phyloP scores from a whole-genome alignment of 768 basidiomycete species.

The Infundibulicybe gibba region DNA sequence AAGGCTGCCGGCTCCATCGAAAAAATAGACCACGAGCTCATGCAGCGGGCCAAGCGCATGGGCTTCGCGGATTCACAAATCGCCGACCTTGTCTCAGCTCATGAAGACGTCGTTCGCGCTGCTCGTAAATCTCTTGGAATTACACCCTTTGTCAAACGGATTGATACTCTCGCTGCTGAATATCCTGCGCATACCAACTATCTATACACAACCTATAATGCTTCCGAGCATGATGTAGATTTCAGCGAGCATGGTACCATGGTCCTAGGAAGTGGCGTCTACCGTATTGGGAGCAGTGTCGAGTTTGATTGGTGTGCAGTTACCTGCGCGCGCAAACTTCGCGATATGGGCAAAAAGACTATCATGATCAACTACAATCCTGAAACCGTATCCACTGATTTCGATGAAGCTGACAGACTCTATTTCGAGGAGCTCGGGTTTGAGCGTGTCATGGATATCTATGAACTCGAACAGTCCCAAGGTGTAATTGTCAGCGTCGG shows the following conservation, averaged over 20 bases:
- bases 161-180: conserved; percentile 98
- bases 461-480: conserved; percentile 88
- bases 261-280: conserved; percentile 97
- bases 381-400: conserved; percentile 98
- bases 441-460: conserved; percentile 99
- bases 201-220: conserved; percentile 99
- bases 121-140: conserved; percentile 84
- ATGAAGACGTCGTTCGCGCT: conserved; percentile 77
- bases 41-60: conserved; percentile 87
- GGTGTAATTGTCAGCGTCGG: conserved; percentile 97
- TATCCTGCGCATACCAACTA: conserved; percentile 99
- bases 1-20: conserved; percentile 68
- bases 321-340: conserved; percentile 89
- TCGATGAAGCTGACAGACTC: conserved; percentile 97
- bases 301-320: conserved; percentile 99
- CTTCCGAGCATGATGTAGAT: conserved; percentile 90
- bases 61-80: conserved; percentile 96
- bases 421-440: conserved; percentile 99
- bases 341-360: conserved; percentile 90
- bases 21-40: conserved; percentile 67
- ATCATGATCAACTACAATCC: conserved; percentile 99
- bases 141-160: conserved; percentile 97
- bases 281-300: conserved; percentile 96
- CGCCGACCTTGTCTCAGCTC: conserved; percentile 69
- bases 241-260: conserved; percentile 98